Evolutionary conservation across 768 basidiomycete species (phyloP), one percentile per base, ranked within the genome.

Genomic region (Leccinum ochraceum): DNA sequence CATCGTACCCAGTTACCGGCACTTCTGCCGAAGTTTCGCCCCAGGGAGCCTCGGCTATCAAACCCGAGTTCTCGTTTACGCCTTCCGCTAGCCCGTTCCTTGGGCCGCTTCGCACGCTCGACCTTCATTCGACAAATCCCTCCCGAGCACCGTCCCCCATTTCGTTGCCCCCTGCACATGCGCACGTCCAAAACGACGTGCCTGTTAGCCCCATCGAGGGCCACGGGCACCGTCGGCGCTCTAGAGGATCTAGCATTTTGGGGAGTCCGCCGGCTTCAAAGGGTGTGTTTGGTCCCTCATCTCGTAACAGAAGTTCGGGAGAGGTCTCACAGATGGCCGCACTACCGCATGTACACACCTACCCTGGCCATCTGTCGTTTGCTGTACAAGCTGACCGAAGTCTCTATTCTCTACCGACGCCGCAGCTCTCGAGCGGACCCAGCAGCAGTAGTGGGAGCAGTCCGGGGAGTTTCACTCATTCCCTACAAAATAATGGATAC

Each of bases 51-150:
- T 54, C 74, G 55, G 61, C 54, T 44, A 56, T 66, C 57, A 74
- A 71, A 48, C 64, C 74, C 24, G 79, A 78, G 53, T 74, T 78
- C 67, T 61, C 73, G 4, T 78, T 81, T 66, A 91, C 90, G 1
- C 90, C 90, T 1, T 87, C 86, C 20, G 87, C 89, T 2, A 89
- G 87, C 60, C 90, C 90, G 1, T 92, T 93, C 80, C 82, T 93
- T 22, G 90, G 87, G 0, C 89, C 89, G 2, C 75, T 93, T 64
- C 82, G 88, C 57, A 87, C 87, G 6, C 81, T 93, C 60, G 87
- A 90, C 66, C 83, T 92, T 49, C 88, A 90, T 67, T 88, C 86
- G 1, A 77, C 87, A 3, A 82, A 83, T 55, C 84, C 86, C 0
- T 88, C 86, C 11, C 83, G 89, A 51, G 89, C 87, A 0, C 87